phyloP scores from a whole-genome alignment of 306 rosid genomes.

The Inga leiocalycina region DNA sequence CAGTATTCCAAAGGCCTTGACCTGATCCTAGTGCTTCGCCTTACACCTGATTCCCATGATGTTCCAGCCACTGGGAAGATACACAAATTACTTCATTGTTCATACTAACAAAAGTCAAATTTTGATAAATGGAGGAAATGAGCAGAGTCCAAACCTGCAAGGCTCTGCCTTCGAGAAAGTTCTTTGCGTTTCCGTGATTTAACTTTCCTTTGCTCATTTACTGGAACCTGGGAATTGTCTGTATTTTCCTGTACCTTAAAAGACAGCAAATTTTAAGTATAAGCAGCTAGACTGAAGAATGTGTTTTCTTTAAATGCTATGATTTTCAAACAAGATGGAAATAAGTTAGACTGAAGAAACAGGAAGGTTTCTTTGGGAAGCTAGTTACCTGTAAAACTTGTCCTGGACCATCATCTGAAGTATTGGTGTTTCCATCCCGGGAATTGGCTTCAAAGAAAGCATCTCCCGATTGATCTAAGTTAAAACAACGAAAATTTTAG shows the following conservation, averaged over 20 bases:
- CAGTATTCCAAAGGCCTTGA: conserved; percentile 67
- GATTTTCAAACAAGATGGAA: no score
- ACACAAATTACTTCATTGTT: not conserved
- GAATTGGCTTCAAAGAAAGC: conserved; percentile 40
- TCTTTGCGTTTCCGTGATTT: conserved; percentile 25
- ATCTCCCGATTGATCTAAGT: conserved; percentile 46
- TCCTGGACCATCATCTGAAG: conserved; percentile 42
- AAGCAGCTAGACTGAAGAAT: not conserved
- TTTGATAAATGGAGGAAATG: conserved; percentile 6
- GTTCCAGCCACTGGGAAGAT: conserved; percentile 57
- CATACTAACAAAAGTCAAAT: not conserved
- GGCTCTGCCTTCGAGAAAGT: conserved; percentile 53
- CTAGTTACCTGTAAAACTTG: conserved; percentile 53
- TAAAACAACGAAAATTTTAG: conserved; percentile 19
- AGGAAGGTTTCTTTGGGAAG: not conserved
- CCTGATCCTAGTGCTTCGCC: conserved; percentile 67
- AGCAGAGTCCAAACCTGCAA: conserved; percentile 52
- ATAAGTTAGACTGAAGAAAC: no score
- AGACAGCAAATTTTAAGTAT: not conserved
- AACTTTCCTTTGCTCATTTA: conserved; percentile 34
- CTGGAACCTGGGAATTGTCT: not conserved
- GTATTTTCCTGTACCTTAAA: conserved; percentile 1
- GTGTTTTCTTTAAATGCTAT: not conserved
- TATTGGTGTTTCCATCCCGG: conserved; percentile 28
- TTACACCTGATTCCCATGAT: conserved; percentile 55